These are phyloP conservation scores for Closterium sp. DNA, from an alignment of 139 green algal genomes.

Conservation along the genomic window DNA sequence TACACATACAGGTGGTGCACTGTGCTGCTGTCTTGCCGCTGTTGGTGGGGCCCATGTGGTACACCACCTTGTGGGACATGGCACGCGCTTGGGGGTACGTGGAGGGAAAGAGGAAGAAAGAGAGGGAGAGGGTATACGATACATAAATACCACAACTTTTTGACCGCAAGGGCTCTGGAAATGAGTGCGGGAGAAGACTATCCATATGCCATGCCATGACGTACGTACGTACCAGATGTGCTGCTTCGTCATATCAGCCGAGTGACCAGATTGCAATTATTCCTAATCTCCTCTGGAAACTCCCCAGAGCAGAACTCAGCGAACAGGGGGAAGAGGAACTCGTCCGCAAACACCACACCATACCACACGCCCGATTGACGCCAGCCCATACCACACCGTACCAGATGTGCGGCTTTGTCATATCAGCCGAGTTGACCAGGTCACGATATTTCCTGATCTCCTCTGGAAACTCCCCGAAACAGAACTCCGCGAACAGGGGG, in stretches of 20 bases:
- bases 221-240: slow-evolving; percentile 55
- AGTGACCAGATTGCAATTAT: slow-evolving; percentile 25
- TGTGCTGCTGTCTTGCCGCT: slow-evolving; percentile 92
- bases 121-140: too few species aligned
- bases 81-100: slow-evolving; percentile 73
- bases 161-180: too few species aligned
- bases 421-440: slow-evolving; percentile 39
- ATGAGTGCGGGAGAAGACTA: too few species aligned
- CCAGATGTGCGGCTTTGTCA: slow-evolving; percentile 46
- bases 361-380: too few species aligned
- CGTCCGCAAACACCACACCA: slow-evolving; percentile 6
- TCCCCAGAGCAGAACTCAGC: slow-evolving; percentile 35
- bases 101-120: neutral
- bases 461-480: slow-evolving; percentile 22
- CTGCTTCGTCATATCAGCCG: slow-evolving; percentile 37
- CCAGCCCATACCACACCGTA: neutral
- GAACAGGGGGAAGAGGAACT: slow-evolving; percentile 46
- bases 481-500: slow-evolving; percentile 47
- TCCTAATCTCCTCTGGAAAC: slow-evolving; percentile 27
- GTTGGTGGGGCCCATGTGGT: slow-evolving; percentile 94
- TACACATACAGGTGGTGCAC: slow-evolving; percentile 58
- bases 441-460: slow-evolving; percentile 32
- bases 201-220: slow-evolving; percentile 82
- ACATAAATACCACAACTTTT: too few species aligned
- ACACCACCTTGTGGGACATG: slow-evolving; percentile 77